These are phyloP conservation scores for Ceratorhiza oryzae-sativae DNA, from an alignment of 1,284 basidiomycete species.

Conservation along the genomic window DNA sequence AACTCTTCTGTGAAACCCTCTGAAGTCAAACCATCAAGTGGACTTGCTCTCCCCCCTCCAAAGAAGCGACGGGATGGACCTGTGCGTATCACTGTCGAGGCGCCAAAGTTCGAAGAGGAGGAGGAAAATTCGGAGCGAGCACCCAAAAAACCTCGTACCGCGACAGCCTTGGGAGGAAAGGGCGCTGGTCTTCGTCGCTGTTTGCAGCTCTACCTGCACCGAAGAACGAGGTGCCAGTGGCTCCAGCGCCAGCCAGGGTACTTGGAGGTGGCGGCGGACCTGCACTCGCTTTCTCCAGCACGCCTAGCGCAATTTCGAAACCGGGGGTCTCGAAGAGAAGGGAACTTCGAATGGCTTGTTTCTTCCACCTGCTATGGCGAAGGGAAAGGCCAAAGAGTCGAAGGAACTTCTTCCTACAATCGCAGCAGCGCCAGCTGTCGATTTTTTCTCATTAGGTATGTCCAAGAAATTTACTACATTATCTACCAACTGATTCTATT, in stretches of 20 bases:
- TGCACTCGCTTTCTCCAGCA: slow-evolving; percentile 65
- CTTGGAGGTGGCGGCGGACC: slow-evolving; percentile 69
- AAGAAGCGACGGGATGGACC: slow-evolving; percentile 52
- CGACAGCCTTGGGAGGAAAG: slow-evolving; percentile 46
- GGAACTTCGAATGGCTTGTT: slow-evolving; percentile 35
- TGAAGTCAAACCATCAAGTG: slow-evolving; percentile 38
- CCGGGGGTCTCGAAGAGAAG: slow-evolving; percentile 17
- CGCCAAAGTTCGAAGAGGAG: slow-evolving; percentile 62
- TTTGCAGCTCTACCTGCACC: slow-evolving; percentile 78
- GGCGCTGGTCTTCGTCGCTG: slow-evolving; percentile 70
- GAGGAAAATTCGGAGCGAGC: slow-evolving; percentile 57
- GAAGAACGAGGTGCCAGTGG: slow-evolving; percentile 59
- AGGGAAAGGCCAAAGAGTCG: slow-evolving; percentile 36
- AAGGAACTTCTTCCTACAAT: slow-evolving; percentile 42
- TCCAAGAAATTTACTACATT: neutral
- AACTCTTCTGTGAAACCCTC: slow-evolving; percentile 46
- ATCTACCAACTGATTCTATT: neutral
- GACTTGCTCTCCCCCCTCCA: slow-evolving; percentile 51
- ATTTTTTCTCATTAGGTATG: slow-evolving; percentile 71
- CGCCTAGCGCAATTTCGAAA: slow-evolving; percentile 40
- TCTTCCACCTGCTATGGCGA: slow-evolving; percentile 48
- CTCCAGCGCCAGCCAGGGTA: slow-evolving; percentile 60
- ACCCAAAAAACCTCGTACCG: slow-evolving; percentile 60
- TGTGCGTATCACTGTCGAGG: slow-evolving; percentile 74
- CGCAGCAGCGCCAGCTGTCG: slow-evolving; percentile 57